phyloP scores from a whole-genome alignment of 177 flowering plant genomes.

The Telopea speciosissima region DNA sequence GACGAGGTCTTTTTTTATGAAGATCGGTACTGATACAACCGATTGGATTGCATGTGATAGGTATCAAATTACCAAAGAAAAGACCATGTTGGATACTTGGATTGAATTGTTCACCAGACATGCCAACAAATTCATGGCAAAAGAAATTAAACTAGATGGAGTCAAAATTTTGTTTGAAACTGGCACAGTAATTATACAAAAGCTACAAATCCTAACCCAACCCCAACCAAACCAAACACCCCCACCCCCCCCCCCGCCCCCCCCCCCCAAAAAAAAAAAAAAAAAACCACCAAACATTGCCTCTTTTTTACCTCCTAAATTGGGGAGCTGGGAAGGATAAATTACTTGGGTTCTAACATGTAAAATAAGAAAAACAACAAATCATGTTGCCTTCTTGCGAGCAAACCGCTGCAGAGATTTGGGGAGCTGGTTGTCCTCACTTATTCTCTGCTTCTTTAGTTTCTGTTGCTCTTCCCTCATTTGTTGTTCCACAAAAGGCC shows the following conservation, averaged over 20 bases:
- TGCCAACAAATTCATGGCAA: not conserved
- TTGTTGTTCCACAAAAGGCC: conserved; percentile 59
- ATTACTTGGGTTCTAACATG: not conserved
- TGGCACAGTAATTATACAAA: not conserved
- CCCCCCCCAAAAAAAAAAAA: no score
- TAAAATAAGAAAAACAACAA: not conserved
- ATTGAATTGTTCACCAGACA: not conserved
- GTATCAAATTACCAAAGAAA: no score
- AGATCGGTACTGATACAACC: no score
- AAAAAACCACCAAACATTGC: no score
- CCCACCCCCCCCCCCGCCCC: no score
- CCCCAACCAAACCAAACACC: no score
- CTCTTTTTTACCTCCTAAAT: no score
- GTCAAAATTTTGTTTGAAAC: not conserved
- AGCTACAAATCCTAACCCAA: no score
- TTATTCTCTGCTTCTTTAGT: conserved; percentile 42
- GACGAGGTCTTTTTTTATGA: no score
- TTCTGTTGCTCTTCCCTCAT: conserved; percentile 31
- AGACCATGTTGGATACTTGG: not conserved
- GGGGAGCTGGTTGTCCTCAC: conserved; percentile 40
- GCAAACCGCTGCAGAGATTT: conserved; percentile 57
- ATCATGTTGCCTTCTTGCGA: conserved; percentile 17
- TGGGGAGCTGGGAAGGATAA: not conserved
- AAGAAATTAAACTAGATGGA: not conserved
- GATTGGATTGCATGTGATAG: no score